These are phyloP conservation scores for Hericium coralloides DNA, from an alignment of 768 basidiomycete species.

Conservation along the genomic window DNA sequence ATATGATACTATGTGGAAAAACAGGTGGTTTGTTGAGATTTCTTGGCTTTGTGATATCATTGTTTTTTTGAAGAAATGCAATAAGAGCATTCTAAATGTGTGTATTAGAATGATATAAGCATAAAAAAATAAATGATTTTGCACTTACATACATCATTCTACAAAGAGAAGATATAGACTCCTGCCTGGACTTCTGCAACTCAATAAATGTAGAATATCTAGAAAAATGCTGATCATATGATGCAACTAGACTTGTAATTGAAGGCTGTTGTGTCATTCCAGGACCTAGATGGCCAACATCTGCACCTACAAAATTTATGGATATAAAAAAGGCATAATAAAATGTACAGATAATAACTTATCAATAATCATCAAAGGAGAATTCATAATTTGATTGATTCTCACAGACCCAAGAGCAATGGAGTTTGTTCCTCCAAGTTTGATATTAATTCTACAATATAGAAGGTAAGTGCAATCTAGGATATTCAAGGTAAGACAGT, in stretches of 20 bases:
- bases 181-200: constrained; percentile 23
- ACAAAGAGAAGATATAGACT: constrained; percentile 24
- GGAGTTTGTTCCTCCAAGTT: constrained; percentile 30
- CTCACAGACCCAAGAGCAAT: neutral
- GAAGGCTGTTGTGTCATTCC: constrained; percentile 46
- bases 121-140: neutral
- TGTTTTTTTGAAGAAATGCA: neutral
- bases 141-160: constrained; percentile 17
- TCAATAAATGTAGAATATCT: constrained; percentile 29
- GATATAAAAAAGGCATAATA: neutral
- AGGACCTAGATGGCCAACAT: constrained; percentile 53
- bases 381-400: neutral
- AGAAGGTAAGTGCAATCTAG: neutral
- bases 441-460: constrained; percentile 28
- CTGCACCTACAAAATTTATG: constrained; percentile 20
- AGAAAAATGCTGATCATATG: constrained; percentile 35
- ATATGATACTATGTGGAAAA: constrained; percentile 19
- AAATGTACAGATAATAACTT: neutral
- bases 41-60: neutral
- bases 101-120: neutral
- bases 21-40: no score
- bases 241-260: constrained; percentile 50
- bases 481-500: neutral
- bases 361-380: constrained; percentile 20
- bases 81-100: neutral